Evolutionary conservation across 441 rosid species (phyloP).

Genomic region (Adansonia gregorii): DNA sequence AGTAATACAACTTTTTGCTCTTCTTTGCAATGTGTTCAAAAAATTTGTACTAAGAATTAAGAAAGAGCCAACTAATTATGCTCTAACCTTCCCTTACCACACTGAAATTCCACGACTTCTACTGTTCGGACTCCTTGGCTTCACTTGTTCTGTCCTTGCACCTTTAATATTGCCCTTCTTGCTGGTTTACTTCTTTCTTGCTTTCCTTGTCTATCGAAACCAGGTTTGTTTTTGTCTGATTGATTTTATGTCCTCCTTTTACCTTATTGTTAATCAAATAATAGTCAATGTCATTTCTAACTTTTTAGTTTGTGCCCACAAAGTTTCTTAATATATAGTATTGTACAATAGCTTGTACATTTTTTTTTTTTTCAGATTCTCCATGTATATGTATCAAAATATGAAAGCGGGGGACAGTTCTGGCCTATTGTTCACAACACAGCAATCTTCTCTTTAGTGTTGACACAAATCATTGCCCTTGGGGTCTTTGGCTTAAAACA

Average conservation of each 20-base stretch:
- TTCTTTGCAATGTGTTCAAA: constrained; percentile 51
- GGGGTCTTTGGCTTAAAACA: constrained; percentile 82
- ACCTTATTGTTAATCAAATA: constrained; percentile 16
- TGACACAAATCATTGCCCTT: constrained; percentile 81
- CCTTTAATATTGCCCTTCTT: constrained; percentile 85
- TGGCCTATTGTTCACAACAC: constrained; percentile 93
- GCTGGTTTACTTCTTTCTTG: constrained; percentile 72
- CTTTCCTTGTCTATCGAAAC: constrained; percentile 78
- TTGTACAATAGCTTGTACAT: too few species aligned
- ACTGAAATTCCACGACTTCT: constrained; percentile 86
- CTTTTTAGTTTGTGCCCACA: constrained; percentile 12
- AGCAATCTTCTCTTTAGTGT: constrained; percentile 78
- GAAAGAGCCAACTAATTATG: constrained; percentile 46
- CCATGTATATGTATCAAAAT: constrained; percentile 71
- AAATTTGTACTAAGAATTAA: constrained; percentile 33
- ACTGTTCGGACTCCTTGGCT: constrained; percentile 82
- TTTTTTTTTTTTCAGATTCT: constrained; percentile 58
- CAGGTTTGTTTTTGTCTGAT: constrained; percentile 57
- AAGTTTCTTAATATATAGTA: background rate
- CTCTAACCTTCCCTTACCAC: constrained; percentile 80
- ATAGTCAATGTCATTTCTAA: constrained; percentile 18
- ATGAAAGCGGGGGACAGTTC: constrained; percentile 81
- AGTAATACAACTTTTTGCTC: constrained; percentile 72
- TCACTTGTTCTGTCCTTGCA: constrained; percentile 80
- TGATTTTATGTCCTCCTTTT: constrained; percentile 22